Evolutionary conservation across 202 grass and related monocot species (phyloP), one percentile per base, ranked within the genome.

Genomic region (Panicum virgatum): DNA sequence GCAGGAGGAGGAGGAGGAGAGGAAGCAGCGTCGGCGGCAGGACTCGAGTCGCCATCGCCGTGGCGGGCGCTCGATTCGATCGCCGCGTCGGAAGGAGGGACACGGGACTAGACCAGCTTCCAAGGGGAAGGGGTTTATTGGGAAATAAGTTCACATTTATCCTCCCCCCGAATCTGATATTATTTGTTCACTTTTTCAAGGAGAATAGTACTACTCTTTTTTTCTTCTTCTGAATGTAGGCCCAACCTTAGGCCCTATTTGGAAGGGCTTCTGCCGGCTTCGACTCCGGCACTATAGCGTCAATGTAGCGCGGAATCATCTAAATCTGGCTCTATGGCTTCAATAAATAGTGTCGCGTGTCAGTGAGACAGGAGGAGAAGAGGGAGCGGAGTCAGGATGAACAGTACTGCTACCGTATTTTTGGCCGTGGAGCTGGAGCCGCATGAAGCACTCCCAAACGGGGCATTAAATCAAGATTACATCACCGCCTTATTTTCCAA

Each of bases 61-160:
- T 63, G 65, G 16, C 64, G 48, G 48, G 43, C 34, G 56, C 46
- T 46, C 72, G 87, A 85, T 83, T 88, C 80, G 75, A 86, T 88
- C 90, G 80, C 75, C 74, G 85, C 80, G 75, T 84, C 62, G 69
- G 70, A 64, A 74, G 59, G 20, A 76, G 69, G 79, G 47, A 5
- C 62, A 89, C 83, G 83, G 78, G 62, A 76, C 64, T 81, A 36
- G 80, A 66, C 65, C 63, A 63, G 44, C 72, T 63, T 72, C 23
- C 61, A 34, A 34, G 36, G 52, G 66, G 26, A 42, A 42, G 18
- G 15, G 65, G 63, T 62, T 76, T 85, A 27, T 47, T 45, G 0
- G 56, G 62, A 19, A 70, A 72, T 22, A 64, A 19, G 27, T 85
- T 76, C 69, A 16, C 15, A 58, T 12, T 67, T 59, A 15, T 62